Percentiles rank a stretch among this genome's conserved stretches.
Conservation (phyloP, 768 basidiomycete genomes). For the Pleurotus tuber-regium region DNA sequence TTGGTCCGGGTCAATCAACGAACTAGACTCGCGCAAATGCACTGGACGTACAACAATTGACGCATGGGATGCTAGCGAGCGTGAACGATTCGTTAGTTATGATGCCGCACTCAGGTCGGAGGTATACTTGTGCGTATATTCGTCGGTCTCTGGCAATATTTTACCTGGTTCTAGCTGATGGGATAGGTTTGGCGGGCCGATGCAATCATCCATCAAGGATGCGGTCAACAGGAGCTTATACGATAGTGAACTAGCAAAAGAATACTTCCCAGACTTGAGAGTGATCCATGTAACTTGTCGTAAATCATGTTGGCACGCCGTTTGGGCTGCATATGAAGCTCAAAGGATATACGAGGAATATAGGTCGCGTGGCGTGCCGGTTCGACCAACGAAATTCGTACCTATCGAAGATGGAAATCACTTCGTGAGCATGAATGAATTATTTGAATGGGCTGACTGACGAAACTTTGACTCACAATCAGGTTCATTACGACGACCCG, state of each 20-base stretch:
- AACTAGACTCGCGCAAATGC: constrained; percentile 20
- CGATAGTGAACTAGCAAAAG: background rate
- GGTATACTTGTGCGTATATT: background rate
- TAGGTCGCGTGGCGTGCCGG: background rate
- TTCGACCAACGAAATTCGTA: background rate
- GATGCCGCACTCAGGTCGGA: constrained; percentile 8
- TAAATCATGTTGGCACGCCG: constrained; percentile 2
- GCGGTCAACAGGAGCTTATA: constrained; percentile 1
- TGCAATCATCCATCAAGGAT: background rate
- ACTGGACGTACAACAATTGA: constrained; percentile 17
- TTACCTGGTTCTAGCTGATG: background rate
- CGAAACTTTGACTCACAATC: too few relatives aligned
- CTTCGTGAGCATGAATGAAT: background rate
- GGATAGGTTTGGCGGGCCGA: background rate
- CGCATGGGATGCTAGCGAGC: constrained; percentile 21
- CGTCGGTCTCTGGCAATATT: background rate
- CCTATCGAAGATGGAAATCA: background rate
- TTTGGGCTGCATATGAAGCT: background rate
- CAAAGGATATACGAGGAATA: background rate
- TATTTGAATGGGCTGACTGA: background rate
- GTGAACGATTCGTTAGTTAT: constrained; percentile 14
- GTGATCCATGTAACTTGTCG: background rate
- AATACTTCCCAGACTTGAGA: background rate
- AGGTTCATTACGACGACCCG: constrained; percentile 9
- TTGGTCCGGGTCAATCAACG: constrained; percentile 13